Base-by-base conservation (phyloP, 768 basidiomycete species). In the Leccinum truebloodii region DNA sequence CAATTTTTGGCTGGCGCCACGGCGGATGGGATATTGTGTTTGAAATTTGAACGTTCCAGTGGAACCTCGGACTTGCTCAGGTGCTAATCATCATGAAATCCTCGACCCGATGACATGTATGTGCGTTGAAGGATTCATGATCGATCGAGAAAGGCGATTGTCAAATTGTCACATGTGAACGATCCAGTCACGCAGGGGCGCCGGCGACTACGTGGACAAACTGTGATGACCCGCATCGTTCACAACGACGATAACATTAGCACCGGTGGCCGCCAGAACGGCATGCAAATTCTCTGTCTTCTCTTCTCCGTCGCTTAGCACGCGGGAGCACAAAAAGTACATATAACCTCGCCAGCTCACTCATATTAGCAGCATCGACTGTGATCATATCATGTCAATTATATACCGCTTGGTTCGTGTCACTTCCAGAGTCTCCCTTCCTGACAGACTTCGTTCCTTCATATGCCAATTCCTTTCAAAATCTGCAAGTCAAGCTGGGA, bases 391-490 rank as follows among this genome's bases (percentile, higher is more conserved):
- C 67, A 71, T 67, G 69, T 69, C 68, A 71, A 50, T 65, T 50
- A 54, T 67, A 52, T 59, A 60, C 50, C 26, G n/a, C 41, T 44
- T n/a, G 76, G 72, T 82, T 56, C 71, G 79, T 49, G 78, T 85
- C 37, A 80, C 78, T 18, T 76, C 76, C 24, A 73, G 76, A 76
- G 48, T 59, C 6, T 81, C 82, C 60, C 72, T 2, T 67, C 24
- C 61, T 76, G 20, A 80, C 80, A 1, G 77, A 77, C 71, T 34
- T 67, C 32, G 79, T 82, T 61, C 72, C 74, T 35, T 66, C 78
- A 10, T 81, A 84, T 57, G 60, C 37, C 54, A 61, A 59, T 81
- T 30, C 86, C 85, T 9, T 85, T 49, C 48, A 55, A 53, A 35
- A 57, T 26, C 26, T 32, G 13, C 52, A 56, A 20, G 55, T 34